These are phyloP conservation scores for Candida caryicola DNA, from an alignment of 805 yeast genomes.

Conservation along the genomic window DNA sequence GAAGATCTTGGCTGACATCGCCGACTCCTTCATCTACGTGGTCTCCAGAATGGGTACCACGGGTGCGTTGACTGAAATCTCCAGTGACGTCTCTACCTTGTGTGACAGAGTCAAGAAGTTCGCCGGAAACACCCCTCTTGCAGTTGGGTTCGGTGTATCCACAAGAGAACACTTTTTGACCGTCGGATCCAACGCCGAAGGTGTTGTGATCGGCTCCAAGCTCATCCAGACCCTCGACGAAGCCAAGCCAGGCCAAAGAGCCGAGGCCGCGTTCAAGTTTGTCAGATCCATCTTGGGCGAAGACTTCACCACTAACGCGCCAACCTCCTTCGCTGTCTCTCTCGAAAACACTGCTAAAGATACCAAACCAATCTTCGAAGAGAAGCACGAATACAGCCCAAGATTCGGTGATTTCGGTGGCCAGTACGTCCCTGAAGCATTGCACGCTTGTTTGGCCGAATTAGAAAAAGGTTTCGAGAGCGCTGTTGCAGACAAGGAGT, in stretches of 20 bases:
- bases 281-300: conserved; percentile 68
- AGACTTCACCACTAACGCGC: conserved; percentile 33
- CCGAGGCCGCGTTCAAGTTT: conserved; percentile 61
- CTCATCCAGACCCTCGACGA: conserved; percentile 69
- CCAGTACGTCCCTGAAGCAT: conserved; percentile 96
- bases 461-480: conserved; percentile 83
- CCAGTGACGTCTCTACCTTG: conserved; percentile 60
- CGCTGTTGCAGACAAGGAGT: conserved; percentile 83
- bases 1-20: conserved; percentile 71
- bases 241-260: conserved; percentile 59
- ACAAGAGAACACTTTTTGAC: conserved; percentile 84
- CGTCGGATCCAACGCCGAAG: conserved; percentile 83
- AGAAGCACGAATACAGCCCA: conserved; percentile 65
- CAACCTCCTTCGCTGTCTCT: conserved; percentile 20
- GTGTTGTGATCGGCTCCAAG: conserved; percentile 93
- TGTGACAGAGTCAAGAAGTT: conserved; percentile 72
- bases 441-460: conserved; percentile 87
- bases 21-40: conserved; percentile 94
- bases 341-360: conserved; percentile 21
- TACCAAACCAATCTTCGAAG: conserved; percentile 43
- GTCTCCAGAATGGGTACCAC: conserved; percentile 98
- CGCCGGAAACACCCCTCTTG: conserved; percentile 67
- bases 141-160: conserved; percentile 96
- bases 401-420: conserved; percentile 97
- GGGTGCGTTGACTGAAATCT: conserved; percentile 74